phyloP scores from a whole-genome alignment of 2,329 filamentous ascomycete genomes.

The Phialophora expanda region DNA sequence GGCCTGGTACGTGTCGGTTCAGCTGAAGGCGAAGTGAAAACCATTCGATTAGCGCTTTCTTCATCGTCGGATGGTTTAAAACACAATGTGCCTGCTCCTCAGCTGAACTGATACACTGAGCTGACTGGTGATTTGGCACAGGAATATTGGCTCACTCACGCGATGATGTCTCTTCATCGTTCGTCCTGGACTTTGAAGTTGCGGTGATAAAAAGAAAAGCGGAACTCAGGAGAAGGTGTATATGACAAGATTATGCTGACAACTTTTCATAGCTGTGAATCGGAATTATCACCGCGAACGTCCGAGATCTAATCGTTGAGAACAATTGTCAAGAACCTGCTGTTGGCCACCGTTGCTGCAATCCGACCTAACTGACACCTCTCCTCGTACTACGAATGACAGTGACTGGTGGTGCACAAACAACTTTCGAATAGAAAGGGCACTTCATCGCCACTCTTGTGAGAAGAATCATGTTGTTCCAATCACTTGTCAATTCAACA shows the following conservation, averaged over 20 bases:
- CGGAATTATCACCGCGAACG: background rate
- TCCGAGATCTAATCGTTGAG: background rate
- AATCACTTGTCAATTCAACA: background rate
- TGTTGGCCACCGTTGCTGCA: background rate
- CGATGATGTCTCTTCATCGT: background rate
- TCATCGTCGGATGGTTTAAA: background rate
- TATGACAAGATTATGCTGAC: conserved; percentile 15
- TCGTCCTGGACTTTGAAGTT: background rate
- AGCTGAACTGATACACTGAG: conserved; percentile 21
- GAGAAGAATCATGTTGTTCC: background rate
- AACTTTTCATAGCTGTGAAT: conserved; percentile 7
- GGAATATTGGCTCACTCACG: background rate
- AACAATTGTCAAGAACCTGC: background rate
- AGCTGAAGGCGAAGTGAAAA: conserved; percentile 3
- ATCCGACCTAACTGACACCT: background rate
- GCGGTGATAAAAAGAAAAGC: conserved; percentile 1
- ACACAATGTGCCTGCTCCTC: background rate
- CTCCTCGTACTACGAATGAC: background rate
- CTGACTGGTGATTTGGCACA: background rate
- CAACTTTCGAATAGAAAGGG: background rate
- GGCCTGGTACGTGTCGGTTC: conserved; percentile 2
- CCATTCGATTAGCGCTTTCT: background rate
- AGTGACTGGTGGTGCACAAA: background rate
- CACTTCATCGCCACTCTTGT: background rate
- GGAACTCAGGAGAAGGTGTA: background rate